These are phyloP conservation scores for Casaregolazyma suthepensis DNA, from an alignment of 1,139 yeast species.

Conservation along the genomic window DNA sequence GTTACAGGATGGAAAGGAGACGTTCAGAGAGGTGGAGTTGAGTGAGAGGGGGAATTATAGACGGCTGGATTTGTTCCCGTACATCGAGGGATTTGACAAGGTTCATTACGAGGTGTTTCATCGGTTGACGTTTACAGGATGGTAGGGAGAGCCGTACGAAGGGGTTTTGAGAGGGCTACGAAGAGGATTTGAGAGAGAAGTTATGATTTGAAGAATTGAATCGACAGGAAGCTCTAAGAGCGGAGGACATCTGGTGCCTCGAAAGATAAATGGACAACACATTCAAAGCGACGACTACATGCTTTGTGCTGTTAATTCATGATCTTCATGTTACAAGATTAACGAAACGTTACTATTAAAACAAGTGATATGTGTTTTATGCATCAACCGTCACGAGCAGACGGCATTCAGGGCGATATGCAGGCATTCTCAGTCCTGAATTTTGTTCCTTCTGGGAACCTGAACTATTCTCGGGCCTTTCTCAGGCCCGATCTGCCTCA, in stretches of 20 bases:
- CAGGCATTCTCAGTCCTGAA: neutral
- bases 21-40: constrained; percentile 2
- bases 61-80: constrained; percentile 4
- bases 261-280: too few relatives aligned
- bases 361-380: neutral
- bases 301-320: too few relatives aligned
- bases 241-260: too few relatives aligned
- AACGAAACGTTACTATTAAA: neutral
- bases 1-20: constrained; percentile 5
- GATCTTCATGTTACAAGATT: neutral
- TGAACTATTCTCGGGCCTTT: too few relatives aligned
- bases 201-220: too few relatives aligned
- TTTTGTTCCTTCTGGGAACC: too few relatives aligned
- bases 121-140: constrained; percentile 6
- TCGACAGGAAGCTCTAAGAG: too few relatives aligned
- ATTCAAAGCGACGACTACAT: too few relatives aligned
- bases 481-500: too few relatives aligned
- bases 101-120: constrained; percentile 5
- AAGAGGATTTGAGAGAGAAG: too few relatives aligned
- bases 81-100: constrained; percentile 3
- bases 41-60: constrained; percentile 2
- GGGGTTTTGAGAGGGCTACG: neutral
- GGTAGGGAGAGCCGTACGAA: neutral
- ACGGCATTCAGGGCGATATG: neutral
- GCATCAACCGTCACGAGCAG: neutral